Base-by-base conservation (phyloP, 31 red algal species). In the Odonthalia washingtoniensis region DNA sequence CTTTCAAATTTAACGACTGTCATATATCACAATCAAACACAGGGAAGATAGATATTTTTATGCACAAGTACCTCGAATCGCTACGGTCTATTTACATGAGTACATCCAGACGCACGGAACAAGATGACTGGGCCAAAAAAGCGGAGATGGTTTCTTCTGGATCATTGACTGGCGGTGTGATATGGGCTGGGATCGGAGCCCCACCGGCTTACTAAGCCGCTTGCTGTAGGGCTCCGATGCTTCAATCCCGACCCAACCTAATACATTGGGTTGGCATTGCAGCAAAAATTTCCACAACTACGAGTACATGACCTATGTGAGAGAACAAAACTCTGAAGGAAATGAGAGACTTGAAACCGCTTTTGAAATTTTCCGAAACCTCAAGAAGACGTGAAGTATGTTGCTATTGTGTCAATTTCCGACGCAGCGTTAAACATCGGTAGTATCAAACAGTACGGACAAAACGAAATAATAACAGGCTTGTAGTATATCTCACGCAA, bases 391-490 rank as follows among this genome's bases (percentile, higher is more conserved):
- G 40, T 76, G 4, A 0, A 32, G 9, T 24, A 26, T 0, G 75
- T 76, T 0, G 53, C 37, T 36, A 0, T 90, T 0, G 77, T 65
- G 6, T 65, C 76, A 9, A 83, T 83, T 57, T 90, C 87, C n/a
- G 87, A 90, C 46, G 78, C 86, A 26, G 43, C 86, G 12, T 89
- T 81, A 35, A 89, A 89, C 41, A 80, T 80, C 39, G 68, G 60
- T 3, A 26, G 30, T 28, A 18, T 3, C 3, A 35, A 81, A 72
- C 24, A 70, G 17, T 80, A 89, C 37, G 86, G 86, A 2, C 1
- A 89, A 62, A 81, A 53, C 49, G 63, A 74, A 18, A 45, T 87
- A 26, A 40, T 81, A 21, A 57, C 28, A 36, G 4, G 75, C 6
- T 77, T 74, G 21, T 28, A 0, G 0, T 80, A 32, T 32, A 45